A percentile compares a stretch with the other conserved stretches of the same genome.
Conservation (phyloP, 768 basidiomycete species). For the Macrolepiota albuminosa region DNA sequence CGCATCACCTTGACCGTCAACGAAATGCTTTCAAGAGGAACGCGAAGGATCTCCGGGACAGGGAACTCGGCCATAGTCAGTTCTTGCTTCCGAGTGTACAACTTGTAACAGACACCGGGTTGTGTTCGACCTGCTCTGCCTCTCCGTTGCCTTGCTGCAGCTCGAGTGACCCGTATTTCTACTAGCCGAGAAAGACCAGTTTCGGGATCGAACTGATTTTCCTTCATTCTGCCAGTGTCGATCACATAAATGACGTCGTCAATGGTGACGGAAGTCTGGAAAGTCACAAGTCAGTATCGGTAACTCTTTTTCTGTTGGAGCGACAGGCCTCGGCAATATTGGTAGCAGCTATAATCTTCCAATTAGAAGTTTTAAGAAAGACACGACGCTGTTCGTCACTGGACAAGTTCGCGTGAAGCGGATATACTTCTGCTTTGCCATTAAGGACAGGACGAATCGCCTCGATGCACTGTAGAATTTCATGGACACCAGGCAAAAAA, state of each 20-base stretch:
- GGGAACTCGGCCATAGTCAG: conserved; percentile 66
- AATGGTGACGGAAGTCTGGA: conserved; percentile 86
- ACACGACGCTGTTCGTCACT: conserved; percentile 78
- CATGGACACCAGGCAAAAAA: conserved; percentile 88
- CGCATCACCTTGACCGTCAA: conserved; percentile 79
- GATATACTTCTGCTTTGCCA: conserved; percentile 51
- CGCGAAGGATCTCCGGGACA: conserved; percentile 83
- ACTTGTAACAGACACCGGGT: conserved; percentile 81
- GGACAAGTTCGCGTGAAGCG: conserved; percentile 87
- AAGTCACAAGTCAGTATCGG: neutral
- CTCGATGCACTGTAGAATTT: conserved; percentile 76
- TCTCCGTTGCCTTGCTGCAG: conserved; percentile 77
- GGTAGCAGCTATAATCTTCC: conserved; percentile 87
- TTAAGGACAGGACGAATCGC: conserved; percentile 36
- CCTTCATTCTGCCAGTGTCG: conserved; percentile 83
- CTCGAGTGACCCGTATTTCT: conserved; percentile 75
- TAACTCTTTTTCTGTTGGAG: neutral
- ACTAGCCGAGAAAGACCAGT: conserved; percentile 69
- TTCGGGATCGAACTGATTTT: conserved; percentile 68
- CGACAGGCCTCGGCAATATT: conserved; percentile 80
- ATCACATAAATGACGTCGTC: conserved; percentile 85
- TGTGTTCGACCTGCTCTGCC: conserved; percentile 89
- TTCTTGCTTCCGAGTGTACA: conserved; percentile 76
- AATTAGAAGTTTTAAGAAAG: conserved; percentile 55
- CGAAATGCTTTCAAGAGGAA: conserved; percentile 79